Conservation (phyloP, 805 yeast species). For the Pichia nanzhaoensis region DNA sequence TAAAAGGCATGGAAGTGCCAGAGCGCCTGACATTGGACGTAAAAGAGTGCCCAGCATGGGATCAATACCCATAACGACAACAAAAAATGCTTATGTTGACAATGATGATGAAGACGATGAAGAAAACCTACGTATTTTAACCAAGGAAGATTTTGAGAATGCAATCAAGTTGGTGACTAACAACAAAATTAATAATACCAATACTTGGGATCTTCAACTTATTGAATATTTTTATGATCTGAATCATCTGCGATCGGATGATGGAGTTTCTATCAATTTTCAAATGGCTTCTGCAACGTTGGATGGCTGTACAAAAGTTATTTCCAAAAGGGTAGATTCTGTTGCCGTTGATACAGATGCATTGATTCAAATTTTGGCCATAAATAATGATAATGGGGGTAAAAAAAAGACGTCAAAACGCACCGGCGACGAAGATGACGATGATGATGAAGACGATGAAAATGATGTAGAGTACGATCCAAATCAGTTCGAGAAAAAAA, state of each 20-base stretch:
- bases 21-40: neutral
- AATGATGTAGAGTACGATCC: constrained; percentile 16
- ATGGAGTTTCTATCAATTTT: constrained; percentile 42
- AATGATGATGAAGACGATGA: constrained; percentile 2
- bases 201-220: constrained; percentile 44
- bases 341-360: constrained; percentile 28
- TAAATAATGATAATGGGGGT: constrained; percentile 26
- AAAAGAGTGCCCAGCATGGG: neutral
- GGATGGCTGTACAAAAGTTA: constrained; percentile 49
- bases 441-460: constrained; percentile 22
- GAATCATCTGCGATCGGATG: constrained; percentile 35
- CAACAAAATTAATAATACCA: constrained; percentile 41
- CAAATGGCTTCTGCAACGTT: constrained; percentile 39
- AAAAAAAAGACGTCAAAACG: constrained; percentile 8
- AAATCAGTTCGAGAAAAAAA: constrained; percentile 19
- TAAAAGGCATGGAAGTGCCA: neutral
- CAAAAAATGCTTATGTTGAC: neutral
- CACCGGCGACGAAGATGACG: constrained; percentile 13
- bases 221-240: constrained; percentile 49
- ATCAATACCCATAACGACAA: neutral
- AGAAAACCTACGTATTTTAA: neutral
- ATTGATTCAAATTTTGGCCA: constrained; percentile 54
- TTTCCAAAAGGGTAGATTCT: constrained; percentile 43
- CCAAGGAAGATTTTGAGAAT: constrained; percentile 19
- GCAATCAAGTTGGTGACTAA: constrained; percentile 24